These are phyloP conservation scores for Venturia pyrina DNA, from an alignment of 2,329 filamentous ascomycete species.

Conservation along the genomic window DNA sequence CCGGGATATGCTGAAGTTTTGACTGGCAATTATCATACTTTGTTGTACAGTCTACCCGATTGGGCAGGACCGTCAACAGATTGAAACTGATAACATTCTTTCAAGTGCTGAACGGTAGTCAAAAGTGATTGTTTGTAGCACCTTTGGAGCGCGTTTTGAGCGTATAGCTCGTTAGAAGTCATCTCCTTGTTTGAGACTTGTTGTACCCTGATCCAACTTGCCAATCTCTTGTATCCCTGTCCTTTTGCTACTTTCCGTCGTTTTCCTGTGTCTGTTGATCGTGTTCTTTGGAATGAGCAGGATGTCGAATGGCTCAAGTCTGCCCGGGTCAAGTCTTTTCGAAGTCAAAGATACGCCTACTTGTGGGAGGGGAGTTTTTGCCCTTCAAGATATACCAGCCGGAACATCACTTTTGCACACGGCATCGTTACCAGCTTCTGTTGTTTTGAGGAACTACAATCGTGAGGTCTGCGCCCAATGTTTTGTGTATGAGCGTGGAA, in stretches of 20 bases:
- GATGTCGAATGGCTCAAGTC: not conserved
- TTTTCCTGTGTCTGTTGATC: not conserved
- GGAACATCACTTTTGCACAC: conserved; percentile 28
- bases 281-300: not conserved
- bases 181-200: not conserved
- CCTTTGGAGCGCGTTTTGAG: not conserved
- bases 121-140: not conserved
- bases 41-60: too few species aligned
- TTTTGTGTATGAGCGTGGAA: conserved; percentile 35
- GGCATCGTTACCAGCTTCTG: conserved; percentile 28
- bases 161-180: not conserved
- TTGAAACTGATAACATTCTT: too few species aligned
- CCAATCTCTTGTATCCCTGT: not conserved
- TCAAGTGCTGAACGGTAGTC: not conserved
- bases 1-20: too few species aligned
- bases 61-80: too few species aligned
- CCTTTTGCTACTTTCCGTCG: not conserved
- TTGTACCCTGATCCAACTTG: not conserved
- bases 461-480: conserved; percentile 40
- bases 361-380: conserved; percentile 37
- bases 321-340: not conserved
- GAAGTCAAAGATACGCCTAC: conserved; percentile 23
- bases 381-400: conserved; percentile 23
- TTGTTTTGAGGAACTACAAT: conserved; percentile 35
- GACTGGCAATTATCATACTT: too few species aligned